phyloP scores from a whole-genome alignment of 2,329 filamentous ascomycete genomes.

The Colletotrichum lupini region DNA sequence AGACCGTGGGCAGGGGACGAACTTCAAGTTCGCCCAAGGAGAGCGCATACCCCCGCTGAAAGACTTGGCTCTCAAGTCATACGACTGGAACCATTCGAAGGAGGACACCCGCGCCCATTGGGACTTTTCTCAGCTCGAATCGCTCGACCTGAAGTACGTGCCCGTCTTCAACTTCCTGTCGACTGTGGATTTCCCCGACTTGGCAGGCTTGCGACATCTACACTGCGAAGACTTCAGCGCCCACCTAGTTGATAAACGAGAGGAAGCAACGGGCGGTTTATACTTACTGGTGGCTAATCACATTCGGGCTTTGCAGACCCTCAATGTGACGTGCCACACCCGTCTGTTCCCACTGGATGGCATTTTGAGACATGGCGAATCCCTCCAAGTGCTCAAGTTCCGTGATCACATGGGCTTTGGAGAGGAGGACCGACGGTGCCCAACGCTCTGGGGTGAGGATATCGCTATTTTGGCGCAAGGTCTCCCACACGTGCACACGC shows the following conservation, averaged over 20 bases:
- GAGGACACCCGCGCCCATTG: constrained; percentile 54
- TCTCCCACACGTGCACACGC: constrained; percentile 48
- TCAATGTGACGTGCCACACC: constrained; percentile 56
- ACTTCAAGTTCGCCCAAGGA: constrained; percentile 50
- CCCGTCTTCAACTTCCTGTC: constrained; percentile 56
- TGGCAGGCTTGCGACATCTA: constrained; percentile 50
- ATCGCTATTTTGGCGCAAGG: constrained; percentile 46
- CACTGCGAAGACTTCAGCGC: constrained; percentile 58
- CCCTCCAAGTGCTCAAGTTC: constrained; percentile 52
- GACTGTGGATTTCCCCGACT: constrained; percentile 50
- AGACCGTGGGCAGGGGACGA: constrained; percentile 57
- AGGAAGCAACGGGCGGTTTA: constrained; percentile 53
- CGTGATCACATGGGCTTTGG: constrained; percentile 59
- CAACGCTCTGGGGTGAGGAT: constrained; percentile 50
- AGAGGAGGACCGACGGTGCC: constrained; percentile 54
- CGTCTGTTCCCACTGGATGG: constrained; percentile 52
- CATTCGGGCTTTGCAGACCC: constrained; percentile 48
- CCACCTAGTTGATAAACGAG: constrained; percentile 49
- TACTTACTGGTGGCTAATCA: constrained; percentile 50
- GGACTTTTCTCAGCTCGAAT: constrained; percentile 56
- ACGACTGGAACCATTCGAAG: constrained; percentile 59
- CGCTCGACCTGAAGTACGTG: constrained; percentile 55
- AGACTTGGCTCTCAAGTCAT: constrained; percentile 56
- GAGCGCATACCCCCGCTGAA: constrained; percentile 57
- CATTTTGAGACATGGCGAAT: constrained; percentile 49